These are phyloP conservation scores for Lachnellula arida DNA, from an alignment of 2,329 filamentous ascomycete species.

Conservation along the genomic window DNA sequence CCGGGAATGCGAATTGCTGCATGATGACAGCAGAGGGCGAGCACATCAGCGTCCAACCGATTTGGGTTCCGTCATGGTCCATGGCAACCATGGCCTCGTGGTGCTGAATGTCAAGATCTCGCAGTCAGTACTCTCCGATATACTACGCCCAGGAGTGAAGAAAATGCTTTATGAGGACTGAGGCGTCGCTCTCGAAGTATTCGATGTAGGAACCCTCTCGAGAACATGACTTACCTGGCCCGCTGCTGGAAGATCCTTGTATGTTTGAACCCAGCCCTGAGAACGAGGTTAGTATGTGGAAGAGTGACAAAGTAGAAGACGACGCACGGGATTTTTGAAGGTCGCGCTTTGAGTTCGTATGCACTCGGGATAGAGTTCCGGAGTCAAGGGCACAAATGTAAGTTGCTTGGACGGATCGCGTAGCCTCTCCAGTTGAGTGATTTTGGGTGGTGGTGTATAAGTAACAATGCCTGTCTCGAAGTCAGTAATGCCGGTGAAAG, in stretches of 20 bases:
- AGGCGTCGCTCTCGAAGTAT: too few relatives aligned
- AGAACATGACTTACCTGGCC: conserved; percentile 19
- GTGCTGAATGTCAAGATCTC: conserved; percentile 16
- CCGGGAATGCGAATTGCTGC: conserved; percentile 38
- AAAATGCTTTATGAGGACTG: too few relatives aligned
- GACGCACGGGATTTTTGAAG: conserved; percentile 33
- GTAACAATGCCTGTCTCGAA: too few relatives aligned
- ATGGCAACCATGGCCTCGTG: conserved; percentile 40
- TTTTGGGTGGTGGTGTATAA: conserved; percentile 13
- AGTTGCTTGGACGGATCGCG: conserved; percentile 10
- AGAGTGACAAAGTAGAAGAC: background rate
- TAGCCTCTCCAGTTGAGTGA: conserved; percentile 10
- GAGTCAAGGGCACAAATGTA: conserved; percentile 34
- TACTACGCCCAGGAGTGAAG: too few relatives aligned
- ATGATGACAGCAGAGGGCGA: conserved; percentile 30
- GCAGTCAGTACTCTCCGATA: too few relatives aligned
- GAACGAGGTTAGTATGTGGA: background rate
- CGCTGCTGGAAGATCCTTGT: conserved; percentile 32
- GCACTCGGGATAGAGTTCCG: conserved; percentile 37
- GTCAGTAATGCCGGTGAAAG: too few relatives aligned
- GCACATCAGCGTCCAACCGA: conserved; percentile 44
- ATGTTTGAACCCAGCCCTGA: conserved; percentile 39
- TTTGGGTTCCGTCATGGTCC: conserved; percentile 34
- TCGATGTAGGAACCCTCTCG: too few relatives aligned
- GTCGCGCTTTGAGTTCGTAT: conserved; percentile 36